phyloP scores from a whole-genome alignment of 768 basidiomycete genomes.

The Pleurotus ostreatus region DNA sequence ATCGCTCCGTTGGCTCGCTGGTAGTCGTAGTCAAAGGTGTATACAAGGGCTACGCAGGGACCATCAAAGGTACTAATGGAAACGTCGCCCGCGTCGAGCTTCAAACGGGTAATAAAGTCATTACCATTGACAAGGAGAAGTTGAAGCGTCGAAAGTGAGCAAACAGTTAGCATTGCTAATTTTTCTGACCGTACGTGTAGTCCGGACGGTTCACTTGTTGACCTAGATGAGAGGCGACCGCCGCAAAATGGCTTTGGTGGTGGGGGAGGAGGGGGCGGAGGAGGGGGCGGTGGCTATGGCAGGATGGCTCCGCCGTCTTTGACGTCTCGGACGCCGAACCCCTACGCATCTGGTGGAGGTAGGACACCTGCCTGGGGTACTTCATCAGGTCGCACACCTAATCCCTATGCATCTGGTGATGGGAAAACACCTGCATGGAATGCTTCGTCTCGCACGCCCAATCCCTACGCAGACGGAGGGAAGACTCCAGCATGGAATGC shows the following conservation, averaged over 20 bases:
- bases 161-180: neutral
- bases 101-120: slow-evolving; percentile 81
- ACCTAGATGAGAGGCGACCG: slow-evolving; percentile 39
- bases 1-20: slow-evolving; percentile 73
- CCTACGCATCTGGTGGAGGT: slow-evolving; percentile 50
- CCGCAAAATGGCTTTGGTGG: slow-evolving; percentile 26
- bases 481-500: slow-evolving; percentile 69
- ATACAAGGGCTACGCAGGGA: slow-evolving; percentile 86
- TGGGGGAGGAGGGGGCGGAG: slow-evolving; percentile 19
- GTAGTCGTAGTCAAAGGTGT: slow-evolving; percentile 85
- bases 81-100: slow-evolving; percentile 84
- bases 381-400: slow-evolving; percentile 55
- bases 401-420: slow-evolving; percentile 56
- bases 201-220: slow-evolving; percentile 5
- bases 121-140: slow-evolving; percentile 82
- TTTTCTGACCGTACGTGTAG: neutral
- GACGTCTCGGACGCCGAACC: slow-evolving; percentile 59
- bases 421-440: slow-evolving; percentile 64
- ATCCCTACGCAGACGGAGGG: slow-evolving; percentile 56
- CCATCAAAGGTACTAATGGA: slow-evolving; percentile 94
- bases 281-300: slow-evolving; percentile 15
- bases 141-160: slow-evolving; percentile 70
- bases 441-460: slow-evolving; percentile 63
- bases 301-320: slow-evolving; percentile 12
- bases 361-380: slow-evolving; percentile 57